Base-by-base conservation (phyloP, 2,329 filamentous ascomycete species). In the Metarhizium sp. region DNA sequence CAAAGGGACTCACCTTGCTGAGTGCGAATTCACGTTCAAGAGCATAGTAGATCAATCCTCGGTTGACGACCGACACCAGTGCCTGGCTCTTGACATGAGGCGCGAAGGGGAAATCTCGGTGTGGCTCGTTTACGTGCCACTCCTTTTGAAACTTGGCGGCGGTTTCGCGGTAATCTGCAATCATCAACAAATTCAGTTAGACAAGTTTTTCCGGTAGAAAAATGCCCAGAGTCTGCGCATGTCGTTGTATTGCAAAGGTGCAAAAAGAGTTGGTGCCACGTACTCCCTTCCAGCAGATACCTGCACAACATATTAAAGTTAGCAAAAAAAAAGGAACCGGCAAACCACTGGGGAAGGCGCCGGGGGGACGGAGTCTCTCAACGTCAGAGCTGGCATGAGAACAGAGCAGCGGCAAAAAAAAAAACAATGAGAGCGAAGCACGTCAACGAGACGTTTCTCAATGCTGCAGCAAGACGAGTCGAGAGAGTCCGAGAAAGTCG, bases 101-200 rank as follows among this genome's bases (percentile, higher is more conserved):
- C 67, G 83, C 83, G 69, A 86, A 86, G 58, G 78, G 74, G 59
- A 86, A 80, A 58, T 84, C 74, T 64, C 78, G 77, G 67, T 85
- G 81, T 63, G 83, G 83, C 69, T 81, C 75, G 64, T 77, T 73
- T 60, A 84, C 73, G 69, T 82, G 78, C 83, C 83, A 86, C 73
- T 86, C 82, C 67, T 85, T 85, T 65, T 85, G 82, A 62, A 86
- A 80, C 67, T 84, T 84, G 71, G 81, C 78, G 54, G 83, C 83
- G 47, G 83, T 84, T 69, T 86, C 83, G 71, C 79, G 78, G 73
- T 84, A 86, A 74, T 85, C 83, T 86, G 73, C 53, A 57, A 43
- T 6, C 11, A 32, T 36, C 30, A 16, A 36, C 29, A 43, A 43
- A 6, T 5, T 30, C n/a, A 20, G 60, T 67, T 64, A 68, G 64